A percentile compares a stretch with the other conserved stretches of the same genome.
Conservation (phyloP, 1,284 basidiomycete species). For the Somion occarium region DNA sequence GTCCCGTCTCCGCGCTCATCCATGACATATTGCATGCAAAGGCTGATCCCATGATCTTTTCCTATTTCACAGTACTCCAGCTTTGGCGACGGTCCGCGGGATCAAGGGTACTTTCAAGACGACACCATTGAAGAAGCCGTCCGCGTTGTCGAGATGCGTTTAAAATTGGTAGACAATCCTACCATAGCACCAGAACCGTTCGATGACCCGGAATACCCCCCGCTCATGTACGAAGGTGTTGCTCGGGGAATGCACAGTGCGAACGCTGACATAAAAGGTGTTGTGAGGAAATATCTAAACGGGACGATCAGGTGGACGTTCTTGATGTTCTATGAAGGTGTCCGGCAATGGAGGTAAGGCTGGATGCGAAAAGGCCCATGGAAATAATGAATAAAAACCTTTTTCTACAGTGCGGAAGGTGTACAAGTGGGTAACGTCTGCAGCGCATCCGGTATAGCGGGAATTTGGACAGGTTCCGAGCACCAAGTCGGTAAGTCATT, state of each 20-base stretch:
- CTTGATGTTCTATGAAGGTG: conserved; percentile 48
- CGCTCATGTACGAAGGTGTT: conserved; percentile 49
- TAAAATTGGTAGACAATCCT: conserved; percentile 37
- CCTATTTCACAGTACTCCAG: conserved; percentile 32
- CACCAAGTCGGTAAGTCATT: conserved; percentile 47
- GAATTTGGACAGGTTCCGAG: conserved; percentile 57
- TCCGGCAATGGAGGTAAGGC: conserved; percentile 50
- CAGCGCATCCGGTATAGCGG: conserved; percentile 59
- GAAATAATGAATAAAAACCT: not conserved
- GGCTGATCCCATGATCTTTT: not conserved
- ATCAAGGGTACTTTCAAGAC: conserved; percentile 51
- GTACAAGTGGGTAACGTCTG: conserved; percentile 58
- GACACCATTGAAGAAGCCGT: conserved; percentile 55
- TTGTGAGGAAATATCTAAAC: conserved; percentile 49
- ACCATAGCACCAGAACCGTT: conserved; percentile 13
- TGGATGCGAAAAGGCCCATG: conserved; percentile 2
- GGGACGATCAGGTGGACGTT: conserved; percentile 59
- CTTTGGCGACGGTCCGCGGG: conserved; percentile 31
- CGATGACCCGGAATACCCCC: conserved; percentile 33
- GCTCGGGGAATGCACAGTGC: conserved; percentile 40
- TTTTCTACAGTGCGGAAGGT: conserved; percentile 44
- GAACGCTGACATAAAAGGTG: conserved; percentile 42
- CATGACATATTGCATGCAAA: not conserved
- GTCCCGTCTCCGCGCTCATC: conserved; percentile 12
- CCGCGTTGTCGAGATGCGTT: conserved; percentile 52